Evolutionary conservation across 352 stramenopile genomes (phyloP).

Genomic region (Globisporangium paroecandrum): DNA sequence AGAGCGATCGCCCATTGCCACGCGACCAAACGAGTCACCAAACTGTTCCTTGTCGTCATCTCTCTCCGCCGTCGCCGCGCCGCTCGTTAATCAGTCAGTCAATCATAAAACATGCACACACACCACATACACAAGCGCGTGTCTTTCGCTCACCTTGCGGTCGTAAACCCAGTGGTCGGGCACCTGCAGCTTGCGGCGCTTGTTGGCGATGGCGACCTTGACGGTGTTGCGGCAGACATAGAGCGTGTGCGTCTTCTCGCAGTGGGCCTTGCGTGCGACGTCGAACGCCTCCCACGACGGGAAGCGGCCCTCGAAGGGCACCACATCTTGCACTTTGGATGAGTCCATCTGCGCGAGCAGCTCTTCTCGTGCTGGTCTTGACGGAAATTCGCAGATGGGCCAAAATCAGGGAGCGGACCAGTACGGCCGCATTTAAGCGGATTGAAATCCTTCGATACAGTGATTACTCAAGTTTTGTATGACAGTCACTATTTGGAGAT

Average conservation of each 20-base stretch:
- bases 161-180: constrained; percentile 63
- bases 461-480: not conserved
- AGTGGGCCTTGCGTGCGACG: constrained; percentile 55
- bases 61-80: not conserved
- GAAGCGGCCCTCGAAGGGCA: constrained; percentile 66
- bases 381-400: too few species aligned
- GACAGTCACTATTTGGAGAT: not conserved
- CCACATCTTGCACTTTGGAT: constrained; percentile 47
- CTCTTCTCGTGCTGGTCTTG: constrained; percentile 23
- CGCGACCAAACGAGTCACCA: not conserved
- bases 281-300: constrained; percentile 79
- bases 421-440: not conserved
- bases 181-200: constrained; percentile 65
- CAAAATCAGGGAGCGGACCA: not conserved
- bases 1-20: not conserved
- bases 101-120: not conserved
- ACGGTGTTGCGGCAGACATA: constrained; percentile 80
- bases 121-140: not conserved
- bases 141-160: constrained; percentile 41
- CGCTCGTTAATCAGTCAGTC: not conserved
- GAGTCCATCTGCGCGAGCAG: constrained; percentile 10
- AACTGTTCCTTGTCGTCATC: constrained; percentile 3
- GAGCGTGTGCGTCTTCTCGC: constrained; percentile 77
- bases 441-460: not conserved
- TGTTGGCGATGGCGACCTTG: constrained; percentile 70